Evolutionary conservation across 805 yeast genomes (phyloP).

Genomic region (Starmera pachycereana): DNA sequence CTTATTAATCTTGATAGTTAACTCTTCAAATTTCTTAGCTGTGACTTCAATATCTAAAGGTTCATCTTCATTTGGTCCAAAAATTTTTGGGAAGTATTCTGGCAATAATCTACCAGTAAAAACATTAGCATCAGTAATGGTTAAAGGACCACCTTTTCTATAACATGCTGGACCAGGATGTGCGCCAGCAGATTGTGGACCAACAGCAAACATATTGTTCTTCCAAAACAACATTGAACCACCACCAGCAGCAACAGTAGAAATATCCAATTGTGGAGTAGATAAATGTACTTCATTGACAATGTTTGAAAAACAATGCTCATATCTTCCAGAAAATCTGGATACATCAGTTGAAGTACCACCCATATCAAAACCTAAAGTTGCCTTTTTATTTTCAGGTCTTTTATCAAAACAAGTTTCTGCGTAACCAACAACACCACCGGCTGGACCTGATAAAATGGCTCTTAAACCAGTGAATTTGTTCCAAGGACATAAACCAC

Average conservation of each 20-base stretch:
- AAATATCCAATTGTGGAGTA: conserved; percentile 29
- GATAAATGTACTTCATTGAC: conserved; percentile 30
- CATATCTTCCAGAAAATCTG: conserved; percentile 21
- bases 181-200: conserved; percentile 37
- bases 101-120: conserved; percentile 31
- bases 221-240: conserved; percentile 24
- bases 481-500: conserved; percentile 44
- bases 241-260: conserved; percentile 31
- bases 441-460: conserved; percentile 50
- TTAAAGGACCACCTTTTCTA: conserved; percentile 37
- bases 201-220: conserved; percentile 32
- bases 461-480: conserved; percentile 44
- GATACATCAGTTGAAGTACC: conserved; percentile 32
- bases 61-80: conserved; percentile 34
- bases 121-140: conserved; percentile 37
- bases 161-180: conserved; percentile 42
- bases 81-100: conserved; percentile 33
- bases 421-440: conserved; percentile 51
- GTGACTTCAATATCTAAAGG: conserved; percentile 27
- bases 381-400: conserved; percentile 27
- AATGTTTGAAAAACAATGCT: conserved; percentile 22
- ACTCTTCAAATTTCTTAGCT: conserved; percentile 24
- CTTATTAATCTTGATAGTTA: conserved; percentile 27
- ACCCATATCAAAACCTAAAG: conserved; percentile 32
- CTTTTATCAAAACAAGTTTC: conserved; percentile 36